Conservation (phyloP, 352 stramenopile genomes). For the Pythium phragmiticola region DNA sequence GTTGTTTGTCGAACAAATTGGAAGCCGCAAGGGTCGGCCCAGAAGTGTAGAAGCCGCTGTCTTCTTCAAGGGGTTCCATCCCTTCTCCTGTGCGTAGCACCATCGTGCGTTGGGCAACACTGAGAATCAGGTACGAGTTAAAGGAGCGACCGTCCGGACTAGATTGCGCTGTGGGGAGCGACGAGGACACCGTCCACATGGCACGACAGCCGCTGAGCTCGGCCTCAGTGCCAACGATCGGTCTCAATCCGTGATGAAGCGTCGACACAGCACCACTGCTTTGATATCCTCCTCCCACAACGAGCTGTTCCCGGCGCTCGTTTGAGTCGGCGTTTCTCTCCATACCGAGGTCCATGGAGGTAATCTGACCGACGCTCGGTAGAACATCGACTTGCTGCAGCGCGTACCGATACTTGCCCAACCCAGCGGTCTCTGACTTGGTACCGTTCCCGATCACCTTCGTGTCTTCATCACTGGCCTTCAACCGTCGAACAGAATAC, state of each 20-base stretch:
- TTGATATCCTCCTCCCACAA: constrained; percentile 70
- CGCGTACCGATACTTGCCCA: constrained; percentile 43
- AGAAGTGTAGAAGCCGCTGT: constrained; percentile 83
- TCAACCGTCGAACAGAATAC: constrained; percentile 28
- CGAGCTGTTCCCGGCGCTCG: constrained; percentile 74
- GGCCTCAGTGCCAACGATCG: constrained; percentile 82
- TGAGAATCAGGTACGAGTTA: constrained; percentile 82
- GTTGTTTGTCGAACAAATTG: constrained; percentile 79
- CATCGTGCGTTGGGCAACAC: constrained; percentile 80
- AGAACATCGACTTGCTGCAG: constrained; percentile 65
- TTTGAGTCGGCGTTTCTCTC: constrained; percentile 77
- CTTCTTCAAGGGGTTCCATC: constrained; percentile 81
- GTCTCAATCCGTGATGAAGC: constrained; percentile 73
- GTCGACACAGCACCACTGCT: constrained; percentile 69
- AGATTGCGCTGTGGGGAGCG: constrained; percentile 39
- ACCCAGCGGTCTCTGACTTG: constrained; percentile 6
- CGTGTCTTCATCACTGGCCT: constrained; percentile 18
- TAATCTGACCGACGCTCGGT: constrained; percentile 78
- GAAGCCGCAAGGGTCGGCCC: constrained; percentile 72
- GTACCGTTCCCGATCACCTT: constrained; percentile 15
- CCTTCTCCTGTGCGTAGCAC: constrained; percentile 82
- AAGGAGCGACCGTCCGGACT: constrained; percentile 57
- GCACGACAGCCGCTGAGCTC: constrained; percentile 79
- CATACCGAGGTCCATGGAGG: constrained; percentile 75
- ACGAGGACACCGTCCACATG: constrained; percentile 86